A percentile compares a stretch with the other conserved stretches of the same genome.
phyloP scores from a whole-genome alignment of 2,329 filamentous ascomycete genomes.

The Cordyceps pruinosa region DNA sequence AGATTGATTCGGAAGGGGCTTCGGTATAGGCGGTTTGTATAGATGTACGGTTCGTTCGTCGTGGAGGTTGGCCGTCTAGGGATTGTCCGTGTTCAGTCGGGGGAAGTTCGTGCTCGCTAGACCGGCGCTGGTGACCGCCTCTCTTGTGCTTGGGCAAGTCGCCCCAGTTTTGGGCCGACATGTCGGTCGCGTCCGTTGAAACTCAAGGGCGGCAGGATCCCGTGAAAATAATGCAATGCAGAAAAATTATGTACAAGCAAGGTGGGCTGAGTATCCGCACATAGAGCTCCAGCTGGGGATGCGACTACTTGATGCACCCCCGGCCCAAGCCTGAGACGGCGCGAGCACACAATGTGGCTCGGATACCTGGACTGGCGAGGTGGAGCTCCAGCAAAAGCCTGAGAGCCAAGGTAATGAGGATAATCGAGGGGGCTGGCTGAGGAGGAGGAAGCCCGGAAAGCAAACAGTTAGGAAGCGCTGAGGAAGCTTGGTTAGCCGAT shows the following conservation, averaged over 20 bases:
- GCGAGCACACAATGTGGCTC: neutral
- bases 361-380: neutral
- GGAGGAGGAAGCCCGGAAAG: slow-evolving; percentile 3
- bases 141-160: slow-evolving; percentile 10
- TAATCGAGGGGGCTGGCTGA: too few species aligned
- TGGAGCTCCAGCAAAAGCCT: slow-evolving; percentile 4
- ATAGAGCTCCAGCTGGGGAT: neutral
- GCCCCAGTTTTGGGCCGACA: slow-evolving; percentile 14
- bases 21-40: slow-evolving; percentile 50
- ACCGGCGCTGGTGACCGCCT: slow-evolving; percentile 12
- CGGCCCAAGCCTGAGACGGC: slow-evolving; percentile 1
- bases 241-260: slow-evolving; percentile 2
- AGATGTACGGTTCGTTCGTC: slow-evolving; percentile 45
- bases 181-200: slow-evolving; percentile 5
- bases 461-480: neutral
- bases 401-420: neutral
- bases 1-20: slow-evolving; percentile 50
- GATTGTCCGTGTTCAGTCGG: slow-evolving; percentile 26
- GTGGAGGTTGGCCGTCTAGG: slow-evolving; percentile 32
- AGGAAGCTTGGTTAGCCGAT: slow-evolving; percentile 1
- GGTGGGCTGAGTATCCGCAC: neutral
- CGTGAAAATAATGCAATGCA: slow-evolving; percentile 1
- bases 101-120: slow-evolving; percentile 21
- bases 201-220: neutral
- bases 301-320: neutral